Conservation (phyloP, 2,329 filamentous ascomycete species). For the Calonectria pteridis region DNA sequence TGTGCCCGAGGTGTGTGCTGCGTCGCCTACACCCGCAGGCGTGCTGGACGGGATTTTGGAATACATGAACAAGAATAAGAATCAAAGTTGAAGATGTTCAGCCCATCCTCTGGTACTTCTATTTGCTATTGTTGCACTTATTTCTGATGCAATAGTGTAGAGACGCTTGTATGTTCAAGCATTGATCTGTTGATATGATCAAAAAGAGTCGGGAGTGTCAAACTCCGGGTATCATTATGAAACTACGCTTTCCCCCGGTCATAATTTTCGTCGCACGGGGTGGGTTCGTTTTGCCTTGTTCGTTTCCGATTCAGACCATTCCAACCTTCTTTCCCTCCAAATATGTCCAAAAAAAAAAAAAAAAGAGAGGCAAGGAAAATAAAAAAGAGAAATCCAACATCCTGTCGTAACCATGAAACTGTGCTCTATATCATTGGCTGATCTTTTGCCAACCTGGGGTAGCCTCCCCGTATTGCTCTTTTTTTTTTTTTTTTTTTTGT, state of each 20-base stretch:
- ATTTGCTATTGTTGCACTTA: background rate
- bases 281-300: background rate
- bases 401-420: background rate
- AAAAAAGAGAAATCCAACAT: background rate
- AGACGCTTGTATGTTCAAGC: background rate
- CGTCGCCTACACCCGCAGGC: constrained; percentile 85
- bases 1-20: constrained; percentile 83
- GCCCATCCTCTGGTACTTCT: background rate
- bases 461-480: background rate
- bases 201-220: constrained; percentile 41
- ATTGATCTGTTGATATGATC: background rate
- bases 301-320: background rate
- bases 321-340: background rate
- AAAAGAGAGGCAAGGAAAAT: background rate
- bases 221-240: constrained; percentile 46
- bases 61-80: constrained; percentile 38
- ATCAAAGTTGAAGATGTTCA: constrained; percentile 28
- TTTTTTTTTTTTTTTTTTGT: background rate
- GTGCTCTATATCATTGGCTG: background rate
- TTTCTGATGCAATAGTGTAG: background rate
- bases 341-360: background rate
- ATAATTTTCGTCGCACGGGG: background rate
- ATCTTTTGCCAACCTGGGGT: background rate
- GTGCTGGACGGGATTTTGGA: constrained; percentile 76
- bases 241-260: constrained; percentile 30